Conservation (phyloP, 768 basidiomycete genomes). For the Lyophyllum atratum region DNA sequence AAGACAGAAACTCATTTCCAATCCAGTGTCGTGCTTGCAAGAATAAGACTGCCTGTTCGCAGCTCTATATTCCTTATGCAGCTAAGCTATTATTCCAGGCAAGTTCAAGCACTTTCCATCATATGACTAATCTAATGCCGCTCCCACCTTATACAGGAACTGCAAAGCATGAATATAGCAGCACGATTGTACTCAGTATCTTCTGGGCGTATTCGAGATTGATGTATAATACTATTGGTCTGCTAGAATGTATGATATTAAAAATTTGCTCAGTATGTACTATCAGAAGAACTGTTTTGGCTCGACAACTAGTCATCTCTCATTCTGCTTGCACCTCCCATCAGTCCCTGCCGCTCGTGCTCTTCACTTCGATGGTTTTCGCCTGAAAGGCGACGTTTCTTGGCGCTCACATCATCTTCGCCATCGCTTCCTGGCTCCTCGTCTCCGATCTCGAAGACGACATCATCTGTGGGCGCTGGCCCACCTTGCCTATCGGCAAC, state of each 20-base stretch:
- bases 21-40: slow-evolving; percentile 88
- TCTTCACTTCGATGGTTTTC: slow-evolving; percentile 49
- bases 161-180: slow-evolving; percentile 96
- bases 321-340: slow-evolving; percentile 37
- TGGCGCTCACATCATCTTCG: slow-evolving; percentile 53
- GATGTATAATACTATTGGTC: slow-evolving; percentile 19
- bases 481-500: slow-evolving; percentile 60
- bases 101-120: slow-evolving; percentile 18
- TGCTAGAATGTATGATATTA: slow-evolving; percentile 22
- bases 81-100: slow-evolving; percentile 97
- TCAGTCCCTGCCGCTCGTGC: slow-evolving; percentile 69
- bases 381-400: slow-evolving; percentile 54
- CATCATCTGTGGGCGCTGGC: slow-evolving; percentile 60
- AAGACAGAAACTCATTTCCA: background rate
- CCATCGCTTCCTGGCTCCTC: slow-evolving; percentile 69
- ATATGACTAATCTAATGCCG: background rate
- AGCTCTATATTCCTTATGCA: slow-evolving; percentile 93
- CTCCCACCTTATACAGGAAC: slow-evolving; percentile 51
- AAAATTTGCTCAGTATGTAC: slow-evolving; percentile 20
- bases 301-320: slow-evolving; percentile 32
- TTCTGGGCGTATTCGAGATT: slow-evolving; percentile 82
- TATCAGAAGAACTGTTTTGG: slow-evolving; percentile 15
- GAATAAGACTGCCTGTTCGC: slow-evolving; percentile 94
- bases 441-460: slow-evolving; percentile 92
- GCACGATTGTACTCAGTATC: slow-evolving; percentile 86